Evolutionary conservation across 352 stramenopile species (phyloP).

Genomic region (Globisporangium abappressorium): DNA sequence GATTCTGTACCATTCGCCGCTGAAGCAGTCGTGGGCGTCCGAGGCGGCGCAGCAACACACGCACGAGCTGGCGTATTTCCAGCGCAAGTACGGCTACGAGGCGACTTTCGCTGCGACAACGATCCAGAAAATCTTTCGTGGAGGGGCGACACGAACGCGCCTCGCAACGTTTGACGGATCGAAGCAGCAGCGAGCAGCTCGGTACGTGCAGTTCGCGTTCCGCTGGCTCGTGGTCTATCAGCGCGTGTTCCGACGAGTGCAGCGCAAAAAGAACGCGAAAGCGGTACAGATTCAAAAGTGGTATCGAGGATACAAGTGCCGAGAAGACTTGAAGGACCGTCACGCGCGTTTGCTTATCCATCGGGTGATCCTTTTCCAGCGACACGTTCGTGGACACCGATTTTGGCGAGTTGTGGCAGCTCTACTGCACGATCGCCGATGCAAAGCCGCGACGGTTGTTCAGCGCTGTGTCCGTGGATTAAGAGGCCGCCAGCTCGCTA

Average conservation of each 20-base stretch:
- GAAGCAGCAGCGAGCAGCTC: constrained; percentile 30
- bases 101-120: constrained; percentile 53
- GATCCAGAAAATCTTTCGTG: constrained; percentile 53
- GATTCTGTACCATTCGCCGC: constrained; percentile 58
- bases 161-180: constrained; percentile 42
- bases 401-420: constrained; percentile 44
- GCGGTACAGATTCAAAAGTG: constrained; percentile 41
- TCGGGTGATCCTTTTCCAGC: constrained; percentile 39
- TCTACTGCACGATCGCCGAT: constrained; percentile 28
- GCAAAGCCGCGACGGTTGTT: constrained; percentile 27
- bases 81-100: constrained; percentile 37
- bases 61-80: not conserved
- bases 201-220: constrained; percentile 37
- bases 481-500: constrained; percentile 25
- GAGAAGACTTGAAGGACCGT: constrained; percentile 24
- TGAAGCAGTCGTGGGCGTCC: constrained; percentile 30
- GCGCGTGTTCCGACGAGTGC: constrained; percentile 23
- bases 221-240: constrained; percentile 23
- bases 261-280: constrained; percentile 20
- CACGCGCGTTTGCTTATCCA: constrained; percentile 28
- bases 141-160: constrained; percentile 25
- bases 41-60: not conserved
- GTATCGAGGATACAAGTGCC: constrained; percentile 35
- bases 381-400: constrained; percentile 35
- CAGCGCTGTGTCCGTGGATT: constrained; percentile 41